phyloP scores from a whole-genome alignment of 2,329 filamentous ascomycete species.

The Fusarium zealandicum region DNA sequence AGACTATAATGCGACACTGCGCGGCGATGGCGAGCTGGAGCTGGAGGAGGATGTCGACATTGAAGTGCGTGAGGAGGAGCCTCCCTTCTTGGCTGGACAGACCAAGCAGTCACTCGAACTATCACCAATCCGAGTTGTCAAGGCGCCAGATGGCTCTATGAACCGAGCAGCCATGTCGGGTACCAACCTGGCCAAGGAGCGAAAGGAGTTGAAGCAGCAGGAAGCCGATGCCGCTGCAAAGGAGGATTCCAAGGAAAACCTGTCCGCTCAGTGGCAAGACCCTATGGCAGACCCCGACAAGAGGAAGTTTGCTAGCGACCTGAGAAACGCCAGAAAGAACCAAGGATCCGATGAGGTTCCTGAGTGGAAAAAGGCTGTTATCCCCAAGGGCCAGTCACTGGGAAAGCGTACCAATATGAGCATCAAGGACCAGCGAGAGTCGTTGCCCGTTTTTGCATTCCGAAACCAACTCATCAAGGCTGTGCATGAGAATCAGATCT shows the following conservation, averaged over 20 bases:
- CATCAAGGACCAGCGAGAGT: constrained; percentile 94
- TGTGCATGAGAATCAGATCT: constrained; percentile 83
- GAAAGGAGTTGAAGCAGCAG: constrained; percentile 86
- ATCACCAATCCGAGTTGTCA: constrained; percentile 94
- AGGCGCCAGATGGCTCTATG: constrained; percentile 96
- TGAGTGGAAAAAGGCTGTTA: constrained; percentile 89
- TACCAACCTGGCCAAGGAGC: constrained; percentile 85
- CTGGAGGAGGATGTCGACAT: constrained; percentile 97
- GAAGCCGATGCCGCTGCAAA: constrained; percentile 80
- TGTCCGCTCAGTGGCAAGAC: constrained; percentile 94
- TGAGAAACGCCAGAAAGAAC: constrained; percentile 71
- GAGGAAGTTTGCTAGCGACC: constrained; percentile 86
- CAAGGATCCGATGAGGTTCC: constrained; percentile 74
- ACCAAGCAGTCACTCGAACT: constrained; percentile 96
- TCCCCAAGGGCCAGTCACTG: constrained; percentile 79
- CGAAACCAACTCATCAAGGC: constrained; percentile 87
- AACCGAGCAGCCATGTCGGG: constrained; percentile 97
- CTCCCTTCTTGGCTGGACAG: constrained; percentile 92
- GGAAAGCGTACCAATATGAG: constrained; percentile 89
- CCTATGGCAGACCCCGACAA: constrained; percentile 90
- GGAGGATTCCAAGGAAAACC: constrained; percentile 80
- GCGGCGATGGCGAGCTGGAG: constrained; percentile 86
- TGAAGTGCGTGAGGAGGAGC: constrained; percentile 94
- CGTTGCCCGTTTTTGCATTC: constrained; percentile 88
- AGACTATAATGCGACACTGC: constrained; percentile 87